Base-by-base conservation (phyloP, 305 asterid species). In the Euphrasia arctica region DNA sequence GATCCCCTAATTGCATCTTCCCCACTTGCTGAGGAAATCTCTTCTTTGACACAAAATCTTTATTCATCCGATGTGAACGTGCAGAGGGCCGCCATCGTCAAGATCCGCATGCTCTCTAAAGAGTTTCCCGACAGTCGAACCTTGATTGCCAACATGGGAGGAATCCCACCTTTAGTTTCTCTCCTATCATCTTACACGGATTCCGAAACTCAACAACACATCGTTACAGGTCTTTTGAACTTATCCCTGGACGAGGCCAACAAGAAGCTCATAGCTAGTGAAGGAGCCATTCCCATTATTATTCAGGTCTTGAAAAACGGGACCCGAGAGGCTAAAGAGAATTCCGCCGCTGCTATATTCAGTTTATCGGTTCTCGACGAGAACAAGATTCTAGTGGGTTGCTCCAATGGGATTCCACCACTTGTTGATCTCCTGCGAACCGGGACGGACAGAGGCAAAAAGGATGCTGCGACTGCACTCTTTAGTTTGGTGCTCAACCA, bases 311-410 rank as follows among this genome's bases (percentile, higher is more conserved):
- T 90, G 68, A 69, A 74, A 15, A 70, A 68, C 2, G 96, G 97
- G 56, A 84, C 80, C 0, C 36, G 72, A 9, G 92, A 83, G 54
- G 97, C 96, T 14, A 81, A 79, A 70, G 96, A 88, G 74, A 90
- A 90, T 22, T 88, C 97, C 4, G 97, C 97, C 1, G 96, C 97
- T 34, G 84, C 97, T 3, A 72, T 90, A 13, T 90, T 85, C 78
- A 88, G 97, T 69, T 65, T 90, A 64, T 90, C 96, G 5, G 75
- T 79, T 72, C 83, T 88, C 13, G 96, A 88, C 22, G 96, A 85
- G 66, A 90, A 90, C 74, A 90, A 88, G 72, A 83, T 71, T 18
- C 73, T 62, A 5, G 74, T 90, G 18, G 96, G 97, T 22, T 75
- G 71, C 28, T 72, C 78, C 58, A 68, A 81, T 5, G 97, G 95